Conservation (phyloP, 129 eudicot species). For the Artemisia tridentata region DNA sequence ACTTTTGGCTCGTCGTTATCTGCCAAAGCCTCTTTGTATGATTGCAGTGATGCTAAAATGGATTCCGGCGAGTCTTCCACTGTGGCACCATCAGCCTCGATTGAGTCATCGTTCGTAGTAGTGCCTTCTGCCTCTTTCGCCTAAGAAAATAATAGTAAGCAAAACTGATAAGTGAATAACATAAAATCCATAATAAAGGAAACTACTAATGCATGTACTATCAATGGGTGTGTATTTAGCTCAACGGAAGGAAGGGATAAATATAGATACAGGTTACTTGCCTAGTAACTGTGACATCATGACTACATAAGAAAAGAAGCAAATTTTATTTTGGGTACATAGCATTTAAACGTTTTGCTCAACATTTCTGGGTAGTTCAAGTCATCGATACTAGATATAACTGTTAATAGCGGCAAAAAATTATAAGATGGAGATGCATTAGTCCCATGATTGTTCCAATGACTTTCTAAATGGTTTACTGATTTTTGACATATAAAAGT, state of each 20-base stretch:
- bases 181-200: background rate
- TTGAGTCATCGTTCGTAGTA: slow-evolving; percentile 32
- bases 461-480: no score
- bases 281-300: background rate
- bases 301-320: no score
- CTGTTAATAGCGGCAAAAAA: slow-evolving; percentile 70
- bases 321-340: no score
- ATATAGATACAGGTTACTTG: background rate
- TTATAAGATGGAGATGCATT: no score
- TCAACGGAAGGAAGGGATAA: no score
- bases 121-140: slow-evolving; percentile 35
- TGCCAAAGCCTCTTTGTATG: slow-evolving; percentile 73
- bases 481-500: background rate
- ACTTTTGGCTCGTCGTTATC: slow-evolving; percentile 47
- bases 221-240: background rate
- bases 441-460: no score
- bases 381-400: slow-evolving; percentile 85
- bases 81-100: slow-evolving; percentile 39
- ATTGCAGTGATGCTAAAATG: slow-evolving; percentile 45
- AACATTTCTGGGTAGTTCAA: slow-evolving; percentile 98
- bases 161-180: slow-evolving; percentile 10
- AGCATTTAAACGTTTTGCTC: no score
- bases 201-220: background rate
- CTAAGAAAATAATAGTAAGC: slow-evolving; percentile 15
- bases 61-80: slow-evolving; percentile 45